Percentiles rank a stretch among this genome's conserved stretches.
Conservation (phyloP, 306 rosid genomes). For the Prunus salicina region DNA sequence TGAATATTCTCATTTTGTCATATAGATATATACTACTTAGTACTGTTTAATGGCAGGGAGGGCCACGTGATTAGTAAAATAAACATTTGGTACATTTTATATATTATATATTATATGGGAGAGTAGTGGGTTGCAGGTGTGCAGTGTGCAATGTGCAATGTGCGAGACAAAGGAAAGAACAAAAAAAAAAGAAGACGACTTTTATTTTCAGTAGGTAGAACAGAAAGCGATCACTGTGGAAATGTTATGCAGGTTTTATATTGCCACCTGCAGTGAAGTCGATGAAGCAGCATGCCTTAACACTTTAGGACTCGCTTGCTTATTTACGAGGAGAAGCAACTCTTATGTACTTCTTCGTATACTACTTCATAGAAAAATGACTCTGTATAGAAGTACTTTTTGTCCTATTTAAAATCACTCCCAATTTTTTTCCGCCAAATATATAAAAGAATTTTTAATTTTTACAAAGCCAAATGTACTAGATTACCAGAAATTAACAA, state of each 20-base stretch:
- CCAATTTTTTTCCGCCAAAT: no score
- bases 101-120: neutral
- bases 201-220: constrained; percentile 20
- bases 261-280: constrained; percentile 19
- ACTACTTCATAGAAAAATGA: no score
- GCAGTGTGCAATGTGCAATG: constrained; percentile 40
- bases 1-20: neutral
- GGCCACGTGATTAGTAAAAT: neutral
- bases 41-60: neutral
- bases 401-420: no score
- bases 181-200: neutral
- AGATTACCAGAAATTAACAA: no score
- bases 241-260: constrained; percentile 24
- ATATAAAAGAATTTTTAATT: no score
- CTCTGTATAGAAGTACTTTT: no score
- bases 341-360: no score
- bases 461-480: no score
- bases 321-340: no score
- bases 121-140: constrained; percentile 51
- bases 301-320: neutral
- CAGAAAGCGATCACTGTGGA: constrained; percentile 37
- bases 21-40: neutral
- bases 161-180: constrained; percentile 5
- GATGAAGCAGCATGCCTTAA: neutral
- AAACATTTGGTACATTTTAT: neutral